A percentile compares a stretch with the other conserved stretches of the same genome.
These are phyloP conservation scores for Leucocoprinus leucothites DNA, from an alignment of 768 basidiomycete genomes.

Conservation along the genomic window DNA sequence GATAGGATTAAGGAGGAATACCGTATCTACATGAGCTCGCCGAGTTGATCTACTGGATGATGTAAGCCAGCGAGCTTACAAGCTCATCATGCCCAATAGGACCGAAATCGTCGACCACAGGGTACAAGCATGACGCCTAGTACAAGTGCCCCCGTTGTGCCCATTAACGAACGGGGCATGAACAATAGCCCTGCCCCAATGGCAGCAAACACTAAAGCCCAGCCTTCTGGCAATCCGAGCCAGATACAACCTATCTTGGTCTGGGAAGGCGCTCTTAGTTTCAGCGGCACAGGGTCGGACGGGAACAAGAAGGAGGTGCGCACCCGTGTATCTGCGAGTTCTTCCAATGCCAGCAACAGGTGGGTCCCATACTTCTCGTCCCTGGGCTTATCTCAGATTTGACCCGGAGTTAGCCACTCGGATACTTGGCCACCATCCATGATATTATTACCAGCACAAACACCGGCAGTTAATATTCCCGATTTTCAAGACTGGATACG, in stretches of 20 bases:
- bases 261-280: conserved; percentile 52
- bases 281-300: conserved; percentile 34
- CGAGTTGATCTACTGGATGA: no score
- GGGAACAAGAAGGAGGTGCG: conserved; percentile 40
- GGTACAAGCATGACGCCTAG: conserved; percentile 3
- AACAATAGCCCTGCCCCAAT: neutral
- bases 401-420: conserved; percentile 36
- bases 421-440: conserved; percentile 53
- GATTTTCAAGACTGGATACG: conserved; percentile 50
- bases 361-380: conserved; percentile 19
- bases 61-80: no score
- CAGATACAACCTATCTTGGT: conserved; percentile 11
- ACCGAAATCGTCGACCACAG: conserved; percentile 13
- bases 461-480: conserved; percentile 33
- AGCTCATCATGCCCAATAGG: no score
- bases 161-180: neutral
- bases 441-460: conserved; percentile 36
- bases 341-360: conserved; percentile 27
- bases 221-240: conserved; percentile 8
- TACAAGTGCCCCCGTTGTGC: neutral
- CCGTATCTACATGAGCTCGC: no score
- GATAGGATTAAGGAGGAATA: no score
- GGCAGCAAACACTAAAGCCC: neutral
- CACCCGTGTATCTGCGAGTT: conserved; percentile 33
- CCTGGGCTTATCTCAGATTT: neutral